These are phyloP conservation scores for Scutellaria baicalensis DNA, from an alignment of 257 asterid genomes.

Conservation along the genomic window DNA sequence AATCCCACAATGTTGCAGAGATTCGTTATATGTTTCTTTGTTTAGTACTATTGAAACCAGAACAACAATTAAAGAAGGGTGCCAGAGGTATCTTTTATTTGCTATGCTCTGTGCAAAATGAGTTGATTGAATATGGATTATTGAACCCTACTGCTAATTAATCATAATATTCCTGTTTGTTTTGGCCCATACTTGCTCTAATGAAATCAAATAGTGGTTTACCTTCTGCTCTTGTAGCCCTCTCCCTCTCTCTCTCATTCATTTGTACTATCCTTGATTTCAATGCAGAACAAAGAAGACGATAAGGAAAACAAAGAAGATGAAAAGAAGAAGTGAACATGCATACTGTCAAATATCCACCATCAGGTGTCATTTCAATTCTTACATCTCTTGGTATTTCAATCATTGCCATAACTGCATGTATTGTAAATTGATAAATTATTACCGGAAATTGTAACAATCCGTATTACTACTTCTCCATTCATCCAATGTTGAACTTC, in stretches of 20 bases:
- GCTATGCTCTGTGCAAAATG: background rate
- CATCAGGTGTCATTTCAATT: conserved; percentile 18
- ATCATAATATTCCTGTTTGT: background rate
- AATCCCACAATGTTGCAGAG: background rate
- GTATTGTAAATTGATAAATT: background rate
- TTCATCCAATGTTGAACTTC: background rate
- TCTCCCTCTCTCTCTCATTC: background rate
- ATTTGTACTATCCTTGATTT: background rate
- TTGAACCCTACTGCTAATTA: background rate
- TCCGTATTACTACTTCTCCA: no score
- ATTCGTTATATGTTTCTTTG: background rate
- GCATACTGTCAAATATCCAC: conserved; percentile 2
- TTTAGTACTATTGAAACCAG: background rate
- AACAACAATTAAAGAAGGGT: background rate
- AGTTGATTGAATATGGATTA: background rate
- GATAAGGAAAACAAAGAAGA: conserved; percentile 63
- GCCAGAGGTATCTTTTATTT: background rate
- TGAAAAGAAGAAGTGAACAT: conserved; percentile 56
- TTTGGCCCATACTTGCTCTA: no score
- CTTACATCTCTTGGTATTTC: background rate
- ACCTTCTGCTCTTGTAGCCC: background rate
- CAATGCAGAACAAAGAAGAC: conserved; percentile 54
- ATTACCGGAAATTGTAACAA: background rate
- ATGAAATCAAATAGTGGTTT: background rate
- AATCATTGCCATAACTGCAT: background rate